Conservation (phyloP, 2,329 filamentous ascomycete species). For the Botrytis fabae region DNA sequence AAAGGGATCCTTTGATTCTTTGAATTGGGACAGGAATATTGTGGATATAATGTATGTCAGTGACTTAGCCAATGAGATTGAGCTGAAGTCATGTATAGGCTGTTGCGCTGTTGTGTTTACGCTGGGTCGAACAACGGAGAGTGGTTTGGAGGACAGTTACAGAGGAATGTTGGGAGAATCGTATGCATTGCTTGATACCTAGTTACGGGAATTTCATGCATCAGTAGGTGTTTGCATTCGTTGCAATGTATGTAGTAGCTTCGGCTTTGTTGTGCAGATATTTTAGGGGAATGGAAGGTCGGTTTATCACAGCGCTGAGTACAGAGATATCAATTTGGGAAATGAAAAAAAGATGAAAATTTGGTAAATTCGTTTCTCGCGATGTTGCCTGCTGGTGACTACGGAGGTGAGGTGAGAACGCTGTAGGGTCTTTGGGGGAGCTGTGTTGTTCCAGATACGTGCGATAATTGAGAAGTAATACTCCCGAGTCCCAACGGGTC, state of each 20-base stretch:
- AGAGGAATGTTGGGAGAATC: background rate
- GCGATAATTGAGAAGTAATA: background rate
- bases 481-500: background rate
- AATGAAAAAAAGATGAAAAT: slow-evolving; percentile 6
- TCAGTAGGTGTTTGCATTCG: slow-evolving; percentile 13
- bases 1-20: background rate
- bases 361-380: background rate
- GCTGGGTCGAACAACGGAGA: background rate
- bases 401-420: background rate
- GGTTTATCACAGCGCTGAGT: slow-evolving; percentile 2
- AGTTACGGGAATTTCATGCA: background rate
- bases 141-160: background rate
- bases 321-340: slow-evolving; percentile 21
- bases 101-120: background rate
- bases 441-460: background rate
- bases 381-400: background rate
- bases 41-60: background rate
- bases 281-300: slow-evolving; percentile 1
- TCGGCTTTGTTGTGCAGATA: slow-evolving; percentile 15
- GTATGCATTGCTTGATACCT: background rate
- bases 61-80: background rate
- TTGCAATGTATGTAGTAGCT: slow-evolving; percentile 11
- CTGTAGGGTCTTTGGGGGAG: background rate
- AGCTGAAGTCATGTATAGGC: background rate
- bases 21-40: background rate